Conservation (phyloP, 176 grass and related monocot species). For the Carex pumila region DNA sequence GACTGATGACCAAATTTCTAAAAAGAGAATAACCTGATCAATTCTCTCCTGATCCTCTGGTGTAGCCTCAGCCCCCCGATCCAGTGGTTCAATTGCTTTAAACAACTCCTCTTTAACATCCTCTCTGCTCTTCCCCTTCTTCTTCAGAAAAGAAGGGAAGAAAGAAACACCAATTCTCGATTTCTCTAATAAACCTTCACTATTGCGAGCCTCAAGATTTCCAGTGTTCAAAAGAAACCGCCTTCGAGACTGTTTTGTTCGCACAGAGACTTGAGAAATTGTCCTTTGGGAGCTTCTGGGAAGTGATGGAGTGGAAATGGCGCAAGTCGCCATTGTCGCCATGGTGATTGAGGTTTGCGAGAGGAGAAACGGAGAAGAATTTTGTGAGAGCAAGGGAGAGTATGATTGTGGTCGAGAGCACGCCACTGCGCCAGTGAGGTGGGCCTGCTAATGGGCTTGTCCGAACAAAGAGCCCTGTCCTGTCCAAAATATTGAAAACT, state of each 20-base stretch:
- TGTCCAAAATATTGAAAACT: no score
- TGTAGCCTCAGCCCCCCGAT: constrained; percentile 63
- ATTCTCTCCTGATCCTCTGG: constrained; percentile 52
- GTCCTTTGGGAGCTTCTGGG: background rate
- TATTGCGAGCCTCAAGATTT: background rate
- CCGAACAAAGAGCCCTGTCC: no score
- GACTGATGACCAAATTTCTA: background rate
- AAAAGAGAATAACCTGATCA: constrained; percentile 35
- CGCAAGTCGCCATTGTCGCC: background rate
- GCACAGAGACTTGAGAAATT: background rate
- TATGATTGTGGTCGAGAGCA: constrained; percentile 3
- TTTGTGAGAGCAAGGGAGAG: background rate
- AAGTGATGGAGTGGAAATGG: background rate
- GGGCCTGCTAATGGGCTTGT: no score
- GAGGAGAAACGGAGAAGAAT: background rate
- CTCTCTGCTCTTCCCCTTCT: constrained; percentile 38
- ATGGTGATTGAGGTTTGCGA: background rate
- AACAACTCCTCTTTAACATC: constrained; percentile 78
- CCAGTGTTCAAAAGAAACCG: background rate
- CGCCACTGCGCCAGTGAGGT: background rate
- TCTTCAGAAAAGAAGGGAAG: constrained; percentile 54
- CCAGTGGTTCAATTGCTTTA: constrained; percentile 52
- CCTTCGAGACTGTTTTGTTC: background rate
- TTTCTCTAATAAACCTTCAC: constrained; percentile 11
- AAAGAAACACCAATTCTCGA: constrained; percentile 66